Conservation (phyloP, 805 yeast species). For the Sugiyamaella marilandica region DNA sequence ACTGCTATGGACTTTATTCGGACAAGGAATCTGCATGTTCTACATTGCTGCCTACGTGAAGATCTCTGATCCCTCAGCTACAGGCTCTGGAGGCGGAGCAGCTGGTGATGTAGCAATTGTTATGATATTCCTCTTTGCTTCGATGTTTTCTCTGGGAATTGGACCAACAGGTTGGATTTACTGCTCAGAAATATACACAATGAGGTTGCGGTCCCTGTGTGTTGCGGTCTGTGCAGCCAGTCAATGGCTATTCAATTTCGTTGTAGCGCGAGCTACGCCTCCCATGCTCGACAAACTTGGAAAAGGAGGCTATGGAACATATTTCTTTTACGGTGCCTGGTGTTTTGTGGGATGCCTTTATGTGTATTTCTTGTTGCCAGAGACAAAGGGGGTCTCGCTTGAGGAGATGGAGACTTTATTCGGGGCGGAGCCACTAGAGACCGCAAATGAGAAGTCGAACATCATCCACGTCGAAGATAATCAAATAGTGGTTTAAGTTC, state of each 20-base stretch:
- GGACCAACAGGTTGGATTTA: slow-evolving; percentile 81
- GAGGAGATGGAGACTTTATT: slow-evolving; percentile 70
- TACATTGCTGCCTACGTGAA: slow-evolving; percentile 8
- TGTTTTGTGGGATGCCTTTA: slow-evolving; percentile 6
- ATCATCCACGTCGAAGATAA: background rate
- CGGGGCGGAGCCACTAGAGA: slow-evolving; percentile 9
- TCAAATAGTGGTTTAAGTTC: background rate
- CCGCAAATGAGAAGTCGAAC: background rate
- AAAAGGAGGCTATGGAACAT: slow-evolving; percentile 8
- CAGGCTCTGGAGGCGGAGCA: background rate
- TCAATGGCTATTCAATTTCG: slow-evolving; percentile 15
- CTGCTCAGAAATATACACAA: slow-evolving; percentile 64
- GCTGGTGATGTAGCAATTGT: slow-evolving; percentile 7
- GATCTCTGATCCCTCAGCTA: slow-evolving; percentile 1
- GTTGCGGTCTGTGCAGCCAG: slow-evolving; percentile 11
- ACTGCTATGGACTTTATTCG: slow-evolving; percentile 5
- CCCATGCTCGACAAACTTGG: slow-evolving; percentile 7
- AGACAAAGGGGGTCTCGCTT: slow-evolving; percentile 70
- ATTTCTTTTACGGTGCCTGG: slow-evolving; percentile 10
- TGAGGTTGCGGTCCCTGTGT: slow-evolving; percentile 3
- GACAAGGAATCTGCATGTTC: slow-evolving; percentile 5
- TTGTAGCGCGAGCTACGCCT: slow-evolving; percentile 9
- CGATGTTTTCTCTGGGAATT: slow-evolving; percentile 8
- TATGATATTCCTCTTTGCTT: slow-evolving; percentile 5
- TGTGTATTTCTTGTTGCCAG: slow-evolving; percentile 51